phyloP scores from a whole-genome alignment of 148 eudicot species.

The Amaranthus cruentus region DNA sequence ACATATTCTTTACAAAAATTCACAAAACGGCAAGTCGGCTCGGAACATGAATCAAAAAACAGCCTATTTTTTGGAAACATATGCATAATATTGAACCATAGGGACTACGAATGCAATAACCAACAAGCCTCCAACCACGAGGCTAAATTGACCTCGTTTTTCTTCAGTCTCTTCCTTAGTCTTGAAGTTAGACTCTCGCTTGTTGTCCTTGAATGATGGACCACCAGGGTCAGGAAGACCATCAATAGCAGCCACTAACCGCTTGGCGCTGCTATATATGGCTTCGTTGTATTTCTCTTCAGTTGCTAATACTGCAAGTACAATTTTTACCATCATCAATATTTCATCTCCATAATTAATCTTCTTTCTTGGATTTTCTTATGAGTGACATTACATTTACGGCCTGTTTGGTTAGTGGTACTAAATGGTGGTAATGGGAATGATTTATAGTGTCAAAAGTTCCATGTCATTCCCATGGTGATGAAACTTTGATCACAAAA shows the following conservation, averaged over 20 bases:
- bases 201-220: constrained; percentile 65
- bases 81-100: constrained; percentile 99
- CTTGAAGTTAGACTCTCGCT: constrained; percentile 94
- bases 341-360: neutral
- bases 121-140: constrained; percentile 92
- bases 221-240: constrained; percentile 98
- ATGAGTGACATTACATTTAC: neutral
- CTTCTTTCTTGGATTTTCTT: neutral
- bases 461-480: no score
- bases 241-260: constrained; percentile 89
- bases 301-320: constrained; percentile 75
- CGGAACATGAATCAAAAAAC: constrained; percentile 8
- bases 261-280: constrained; percentile 66
- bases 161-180: constrained; percentile 90
- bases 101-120: constrained; percentile 97
- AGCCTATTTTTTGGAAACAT: constrained; percentile 73
- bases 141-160: constrained; percentile 92
- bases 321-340: constrained; percentile 10
- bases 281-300: constrained; percentile 99
- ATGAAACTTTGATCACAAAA: no score
- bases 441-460: no score
- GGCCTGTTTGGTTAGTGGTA: no score
- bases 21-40: constrained; percentile 9
- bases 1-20: constrained; percentile 31
- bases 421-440: no score